Evolutionary conservation across 176 grass and related monocot species (phyloP).

Genomic region (Carex parvula): DNA sequence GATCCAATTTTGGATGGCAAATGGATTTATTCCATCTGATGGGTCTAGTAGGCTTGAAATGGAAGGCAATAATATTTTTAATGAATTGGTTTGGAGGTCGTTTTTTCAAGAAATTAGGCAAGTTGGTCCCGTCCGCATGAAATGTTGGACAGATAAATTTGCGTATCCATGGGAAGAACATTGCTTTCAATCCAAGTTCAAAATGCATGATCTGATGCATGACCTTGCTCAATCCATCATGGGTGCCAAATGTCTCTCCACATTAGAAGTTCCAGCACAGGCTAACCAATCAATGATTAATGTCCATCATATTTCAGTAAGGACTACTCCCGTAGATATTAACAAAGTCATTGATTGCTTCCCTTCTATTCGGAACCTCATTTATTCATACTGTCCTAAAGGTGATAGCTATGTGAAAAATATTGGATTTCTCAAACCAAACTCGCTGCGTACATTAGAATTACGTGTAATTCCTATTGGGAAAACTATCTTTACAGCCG

Average conservation of each 20-base stretch:
- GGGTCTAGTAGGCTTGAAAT: not conserved
- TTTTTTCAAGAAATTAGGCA: conserved; percentile 17
- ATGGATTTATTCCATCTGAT: conserved; percentile 16
- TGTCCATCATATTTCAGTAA: not conserved
- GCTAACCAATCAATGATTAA: not conserved
- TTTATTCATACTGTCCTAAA: not conserved
- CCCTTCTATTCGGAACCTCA: not conserved
- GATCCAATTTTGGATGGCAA: conserved; percentile 30
- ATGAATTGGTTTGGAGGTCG: conserved; percentile 21
- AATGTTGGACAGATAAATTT: no score
- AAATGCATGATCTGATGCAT: conserved; percentile 36
- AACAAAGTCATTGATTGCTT: not conserved
- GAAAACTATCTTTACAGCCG: not conserved
- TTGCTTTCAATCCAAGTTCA: not conserved
- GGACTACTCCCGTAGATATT: not conserved
- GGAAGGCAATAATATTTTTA: conserved; percentile 18
- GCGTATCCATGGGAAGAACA: not conserved
- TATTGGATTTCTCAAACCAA: conserved; percentile 23
- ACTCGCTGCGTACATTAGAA: conserved; percentile 12
- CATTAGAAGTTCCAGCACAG: not conserved
- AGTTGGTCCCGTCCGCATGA: not conserved
- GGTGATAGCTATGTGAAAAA: not conserved
- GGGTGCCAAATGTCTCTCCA: not conserved
- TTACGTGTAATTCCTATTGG: not conserved
- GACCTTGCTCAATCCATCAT: conserved; percentile 15